Percentiles rank a stretch among this genome's conserved stretches.
Evolutionary conservation across 1,284 basidiomycete genomes (phyloP).

Genomic region (Trichosporon inkin): DNA sequence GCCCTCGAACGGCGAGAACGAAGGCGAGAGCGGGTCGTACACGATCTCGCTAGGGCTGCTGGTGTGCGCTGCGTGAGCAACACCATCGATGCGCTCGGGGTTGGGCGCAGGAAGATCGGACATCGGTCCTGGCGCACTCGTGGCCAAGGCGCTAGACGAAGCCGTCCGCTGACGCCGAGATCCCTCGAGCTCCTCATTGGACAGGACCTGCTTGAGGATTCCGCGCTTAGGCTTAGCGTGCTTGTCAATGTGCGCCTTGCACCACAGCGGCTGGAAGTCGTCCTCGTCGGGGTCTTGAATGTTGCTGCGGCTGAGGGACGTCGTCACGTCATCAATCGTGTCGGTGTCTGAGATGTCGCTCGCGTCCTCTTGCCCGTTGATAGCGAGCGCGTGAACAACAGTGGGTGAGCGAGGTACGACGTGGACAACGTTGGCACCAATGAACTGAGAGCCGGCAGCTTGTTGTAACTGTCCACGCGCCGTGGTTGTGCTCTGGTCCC

Average conservation of each 20-base stretch:
- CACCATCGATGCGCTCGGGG: slow-evolving; percentile 78
- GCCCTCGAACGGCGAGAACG: slow-evolving; percentile 54
- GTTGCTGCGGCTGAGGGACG: slow-evolving; percentile 10
- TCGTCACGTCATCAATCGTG: slow-evolving; percentile 58
- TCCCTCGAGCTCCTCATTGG: slow-evolving; percentile 1
- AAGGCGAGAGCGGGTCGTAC: slow-evolving; percentile 56
- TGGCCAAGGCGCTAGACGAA: background rate
- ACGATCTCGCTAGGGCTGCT: slow-evolving; percentile 22
- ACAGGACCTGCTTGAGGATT: slow-evolving; percentile 70
- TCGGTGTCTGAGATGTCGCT: slow-evolving; percentile 57
- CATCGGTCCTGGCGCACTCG: slow-evolving; percentile 56
- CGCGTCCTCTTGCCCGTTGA: slow-evolving; percentile 59
- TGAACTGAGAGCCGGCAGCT: background rate
- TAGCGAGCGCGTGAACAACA: slow-evolving; percentile 39
- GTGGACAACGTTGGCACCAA: slow-evolving; percentile 10
- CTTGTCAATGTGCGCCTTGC: slow-evolving; percentile 63
- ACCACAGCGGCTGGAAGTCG: slow-evolving; percentile 57
- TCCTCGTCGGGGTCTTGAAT: slow-evolving; percentile 3
- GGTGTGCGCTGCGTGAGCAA: slow-evolving; percentile 59
- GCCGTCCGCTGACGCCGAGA: background rate
- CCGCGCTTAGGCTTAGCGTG: slow-evolving; percentile 67
- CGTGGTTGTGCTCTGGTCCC: slow-evolving; percentile 70
- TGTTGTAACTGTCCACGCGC: background rate
- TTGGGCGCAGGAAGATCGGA: slow-evolving; percentile 72
- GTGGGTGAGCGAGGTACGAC: slow-evolving; percentile 25